Percentiles rank a stretch among this genome's conserved stretches.
phyloP scores from a whole-genome alignment of 2,329 filamentous ascomycete genomes.

The Phyllosticta paracitricarpa region DNA sequence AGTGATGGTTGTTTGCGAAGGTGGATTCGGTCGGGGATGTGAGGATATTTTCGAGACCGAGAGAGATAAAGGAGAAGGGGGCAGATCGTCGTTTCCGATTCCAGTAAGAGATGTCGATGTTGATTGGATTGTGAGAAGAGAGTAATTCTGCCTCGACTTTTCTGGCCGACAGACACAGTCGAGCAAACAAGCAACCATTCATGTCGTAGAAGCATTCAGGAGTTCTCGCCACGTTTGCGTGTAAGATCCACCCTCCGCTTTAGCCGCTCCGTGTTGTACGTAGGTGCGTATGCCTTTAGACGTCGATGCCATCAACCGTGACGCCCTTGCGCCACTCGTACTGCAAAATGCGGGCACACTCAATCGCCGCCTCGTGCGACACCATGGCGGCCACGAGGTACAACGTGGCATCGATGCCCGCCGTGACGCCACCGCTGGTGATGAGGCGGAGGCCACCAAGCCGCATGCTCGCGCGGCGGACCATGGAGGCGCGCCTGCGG shows the following conservation, averaged over 20 bases:
- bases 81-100: too few species aligned
- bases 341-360: constrained; percentile 66
- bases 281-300: constrained; percentile 38
- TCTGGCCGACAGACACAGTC: too few species aligned
- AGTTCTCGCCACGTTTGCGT: too few species aligned
- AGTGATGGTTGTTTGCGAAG: too few species aligned
- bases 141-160: too few species aligned
- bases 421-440: constrained; percentile 67
- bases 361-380: constrained; percentile 63
- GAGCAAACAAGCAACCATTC: too few species aligned
- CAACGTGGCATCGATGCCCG: constrained; percentile 72
- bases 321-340: constrained; percentile 80
- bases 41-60: too few species aligned
- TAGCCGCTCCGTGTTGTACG: background rate
- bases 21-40: too few species aligned
- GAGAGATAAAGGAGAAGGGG: too few species aligned
- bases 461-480: constrained; percentile 65
- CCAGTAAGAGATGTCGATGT: too few species aligned
- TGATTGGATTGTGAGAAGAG: too few species aligned
- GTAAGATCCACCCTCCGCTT: background rate
- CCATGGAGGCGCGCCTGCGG: constrained; percentile 67
- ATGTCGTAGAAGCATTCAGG: too few species aligned
- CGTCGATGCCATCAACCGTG: constrained; percentile 75
- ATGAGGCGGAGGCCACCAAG: constrained; percentile 62
- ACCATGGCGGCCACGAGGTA: constrained; percentile 80